These are phyloP conservation scores for Xerocomus minutiporus DNA, from an alignment of 1,284 basidiomycete genomes.

Conservation along the genomic window DNA sequence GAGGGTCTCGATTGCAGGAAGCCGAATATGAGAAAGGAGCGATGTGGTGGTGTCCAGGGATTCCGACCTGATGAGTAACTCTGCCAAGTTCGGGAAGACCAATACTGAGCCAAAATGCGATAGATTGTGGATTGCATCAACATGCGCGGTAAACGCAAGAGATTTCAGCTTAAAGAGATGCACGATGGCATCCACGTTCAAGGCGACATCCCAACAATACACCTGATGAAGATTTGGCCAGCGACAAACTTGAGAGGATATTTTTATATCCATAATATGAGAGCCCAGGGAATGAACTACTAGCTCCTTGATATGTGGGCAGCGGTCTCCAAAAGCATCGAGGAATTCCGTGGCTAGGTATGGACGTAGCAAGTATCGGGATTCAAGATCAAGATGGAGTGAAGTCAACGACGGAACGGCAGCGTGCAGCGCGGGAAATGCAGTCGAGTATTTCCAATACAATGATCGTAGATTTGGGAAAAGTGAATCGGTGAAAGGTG, in stretches of 20 bases:
- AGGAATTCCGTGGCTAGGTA: too few relatives aligned
- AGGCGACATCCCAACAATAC: not conserved
- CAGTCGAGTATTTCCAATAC: not conserved
- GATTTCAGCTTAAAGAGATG: not conserved
- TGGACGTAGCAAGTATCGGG: too few relatives aligned
- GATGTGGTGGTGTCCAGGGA: not conserved
- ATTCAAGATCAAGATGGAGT: too few relatives aligned
- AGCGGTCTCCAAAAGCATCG: too few relatives aligned
- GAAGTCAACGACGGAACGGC: too few relatives aligned
- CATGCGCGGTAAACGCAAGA: not conserved
- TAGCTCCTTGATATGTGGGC: too few relatives aligned
- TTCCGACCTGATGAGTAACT: not conserved
- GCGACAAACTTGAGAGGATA: not conserved
- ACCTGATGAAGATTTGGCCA: not conserved
- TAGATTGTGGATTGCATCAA: not conserved
- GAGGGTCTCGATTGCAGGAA: not conserved
- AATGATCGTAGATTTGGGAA: not conserved
- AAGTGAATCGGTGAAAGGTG: not conserved
- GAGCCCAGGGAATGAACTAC: too few relatives aligned
- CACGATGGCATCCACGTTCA: not conserved
- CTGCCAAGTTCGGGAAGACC: not conserved
- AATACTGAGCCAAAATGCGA: not conserved
- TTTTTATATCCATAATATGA: too few relatives aligned
- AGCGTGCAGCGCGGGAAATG: not conserved
- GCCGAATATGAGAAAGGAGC: not conserved